Percentiles rank a stretch among this genome's conserved stretches.
Conservation (phyloP, 495 filamentous ascomycete genomes). For the Pyrenula aspistea region DNA sequence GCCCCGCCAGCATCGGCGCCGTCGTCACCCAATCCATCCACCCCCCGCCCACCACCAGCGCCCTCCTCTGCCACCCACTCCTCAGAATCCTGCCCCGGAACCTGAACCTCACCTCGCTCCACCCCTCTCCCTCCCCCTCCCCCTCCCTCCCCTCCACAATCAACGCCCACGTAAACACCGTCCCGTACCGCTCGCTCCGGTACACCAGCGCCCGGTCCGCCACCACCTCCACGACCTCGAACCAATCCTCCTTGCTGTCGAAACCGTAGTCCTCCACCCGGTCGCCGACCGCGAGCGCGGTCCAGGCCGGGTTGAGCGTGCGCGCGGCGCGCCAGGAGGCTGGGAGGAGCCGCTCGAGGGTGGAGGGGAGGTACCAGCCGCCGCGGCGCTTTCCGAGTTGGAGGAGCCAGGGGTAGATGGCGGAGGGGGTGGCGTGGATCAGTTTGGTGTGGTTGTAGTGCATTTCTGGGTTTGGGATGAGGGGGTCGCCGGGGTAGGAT, state of each 20-base stretch:
- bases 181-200: neutral
- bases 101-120: neutral
- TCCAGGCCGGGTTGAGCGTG: neutral
- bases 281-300: neutral
- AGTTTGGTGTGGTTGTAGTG: neutral
- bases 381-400: neutral
- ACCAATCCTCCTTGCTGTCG: neutral
- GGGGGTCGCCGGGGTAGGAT: neutral
- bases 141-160: neutral
- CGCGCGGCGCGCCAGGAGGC: neutral
- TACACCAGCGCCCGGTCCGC: neutral
- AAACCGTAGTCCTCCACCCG: neutral
- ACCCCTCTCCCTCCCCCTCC: neutral
- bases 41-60: neutral
- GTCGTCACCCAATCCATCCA: neutral
- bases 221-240: neutral
- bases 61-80: neutral
- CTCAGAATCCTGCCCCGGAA: neutral
- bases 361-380: neutral
- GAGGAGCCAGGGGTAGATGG: neutral
- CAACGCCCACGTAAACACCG: neutral
- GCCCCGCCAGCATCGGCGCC: neutral
- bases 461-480: neutral
- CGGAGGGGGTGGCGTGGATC: neutral
- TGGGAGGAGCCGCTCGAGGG: neutral